Evolutionary conservation across 768 basidiomycete genomes (phyloP).

Genomic region (Lentinula raphanica): DNA sequence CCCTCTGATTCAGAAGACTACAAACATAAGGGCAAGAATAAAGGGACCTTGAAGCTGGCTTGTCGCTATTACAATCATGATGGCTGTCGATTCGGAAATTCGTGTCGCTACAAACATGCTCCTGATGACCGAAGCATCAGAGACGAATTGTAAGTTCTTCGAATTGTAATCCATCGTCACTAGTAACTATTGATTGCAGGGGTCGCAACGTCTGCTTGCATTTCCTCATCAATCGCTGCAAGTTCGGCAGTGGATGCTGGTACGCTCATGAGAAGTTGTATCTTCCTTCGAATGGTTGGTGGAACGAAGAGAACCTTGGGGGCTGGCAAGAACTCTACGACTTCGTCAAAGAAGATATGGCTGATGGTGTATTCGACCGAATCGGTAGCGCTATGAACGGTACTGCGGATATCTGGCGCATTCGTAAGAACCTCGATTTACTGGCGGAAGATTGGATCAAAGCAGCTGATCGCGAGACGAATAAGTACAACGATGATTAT

Average conservation of each 20-base stretch:
- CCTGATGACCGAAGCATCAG: slow-evolving; percentile 31
- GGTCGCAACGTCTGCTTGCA: slow-evolving; percentile 35
- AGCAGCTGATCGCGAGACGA: not conserved
- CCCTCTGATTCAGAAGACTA: slow-evolving; percentile 34
- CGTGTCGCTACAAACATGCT: slow-evolving; percentile 30
- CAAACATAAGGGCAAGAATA: slow-evolving; percentile 26
- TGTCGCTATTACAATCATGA: slow-evolving; percentile 36
- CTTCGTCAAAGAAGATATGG: not conserved
- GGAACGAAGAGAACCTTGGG: slow-evolving; percentile 12
- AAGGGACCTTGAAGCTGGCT: slow-evolving; percentile 16
- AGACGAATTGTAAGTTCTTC: slow-evolving; percentile 27
- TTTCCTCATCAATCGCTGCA: slow-evolving; percentile 28
- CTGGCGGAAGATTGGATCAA: not conserved
- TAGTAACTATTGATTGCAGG: slow-evolving; percentile 15
- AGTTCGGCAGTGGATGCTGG: slow-evolving; percentile 23
- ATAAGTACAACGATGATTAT: too few species aligned
- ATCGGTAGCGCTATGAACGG: not conserved
- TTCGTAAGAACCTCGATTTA: not conserved
- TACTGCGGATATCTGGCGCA: not conserved
- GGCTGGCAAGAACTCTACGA: not conserved
- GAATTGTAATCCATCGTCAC: not conserved
- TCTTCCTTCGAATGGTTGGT: slow-evolving; percentile 28
- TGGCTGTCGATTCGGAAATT: slow-evolving; percentile 24
- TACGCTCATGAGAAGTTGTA: slow-evolving; percentile 29
- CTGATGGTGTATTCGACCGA: not conserved